Conservation (phyloP, 768 basidiomycete genomes). For the Lactifluus volemus region DNA sequence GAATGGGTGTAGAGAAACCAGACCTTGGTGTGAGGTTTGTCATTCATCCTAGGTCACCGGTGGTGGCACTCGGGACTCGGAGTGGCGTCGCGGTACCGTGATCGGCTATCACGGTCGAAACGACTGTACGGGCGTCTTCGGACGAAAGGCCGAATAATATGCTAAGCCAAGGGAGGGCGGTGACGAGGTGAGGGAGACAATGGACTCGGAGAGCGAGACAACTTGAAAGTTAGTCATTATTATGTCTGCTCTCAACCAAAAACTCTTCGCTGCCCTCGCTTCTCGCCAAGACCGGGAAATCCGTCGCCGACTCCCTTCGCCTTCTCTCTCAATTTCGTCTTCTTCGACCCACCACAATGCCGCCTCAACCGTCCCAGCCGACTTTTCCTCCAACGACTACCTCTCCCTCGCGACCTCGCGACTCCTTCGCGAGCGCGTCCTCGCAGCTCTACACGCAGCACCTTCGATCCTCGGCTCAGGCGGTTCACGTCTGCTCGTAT, state of each 20-base stretch:
- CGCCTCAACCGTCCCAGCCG: slow-evolving; percentile 24
- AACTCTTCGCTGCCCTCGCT: slow-evolving; percentile 44
- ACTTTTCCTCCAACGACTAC: slow-evolving; percentile 92
- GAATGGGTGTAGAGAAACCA: too few species aligned
- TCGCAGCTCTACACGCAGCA: slow-evolving; percentile 39
- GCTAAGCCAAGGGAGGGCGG: too few species aligned
- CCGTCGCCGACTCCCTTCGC: slow-evolving; percentile 59
- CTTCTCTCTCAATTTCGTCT: slow-evolving; percentile 20
- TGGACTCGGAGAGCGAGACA: too few species aligned
- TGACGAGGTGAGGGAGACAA: too few species aligned
- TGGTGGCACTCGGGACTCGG: too few species aligned
- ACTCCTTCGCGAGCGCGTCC: slow-evolving; percentile 47
- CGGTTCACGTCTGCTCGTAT: slow-evolving; percentile 80
- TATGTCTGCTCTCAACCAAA: slow-evolving; percentile 29
- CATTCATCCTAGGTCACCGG: too few species aligned
- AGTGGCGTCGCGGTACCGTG: too few species aligned
- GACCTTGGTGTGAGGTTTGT: too few species aligned
- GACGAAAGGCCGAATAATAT: too few species aligned
- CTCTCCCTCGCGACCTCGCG: slow-evolving; percentile 66
- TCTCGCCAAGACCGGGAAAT: slow-evolving; percentile 63
- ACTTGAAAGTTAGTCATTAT: background rate
- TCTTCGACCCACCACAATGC: too few species aligned
- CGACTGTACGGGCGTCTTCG: too few species aligned
- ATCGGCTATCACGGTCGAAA: too few species aligned
- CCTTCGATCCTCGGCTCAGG: slow-evolving; percentile 76